phyloP scores from a whole-genome alignment of 257 asterid genomes.

The Solanum rostratum region DNA sequence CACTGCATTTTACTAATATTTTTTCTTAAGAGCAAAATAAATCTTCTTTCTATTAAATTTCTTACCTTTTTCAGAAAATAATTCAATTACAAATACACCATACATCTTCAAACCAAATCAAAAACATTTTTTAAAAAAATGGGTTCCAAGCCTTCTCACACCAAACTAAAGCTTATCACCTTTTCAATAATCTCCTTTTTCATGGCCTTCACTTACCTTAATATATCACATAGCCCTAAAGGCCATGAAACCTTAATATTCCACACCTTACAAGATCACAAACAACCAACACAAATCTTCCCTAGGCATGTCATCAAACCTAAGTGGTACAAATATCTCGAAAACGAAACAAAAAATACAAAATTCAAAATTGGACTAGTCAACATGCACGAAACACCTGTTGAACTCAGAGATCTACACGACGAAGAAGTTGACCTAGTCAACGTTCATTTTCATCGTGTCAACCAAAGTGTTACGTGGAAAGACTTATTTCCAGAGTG shows the following conservation, averaged over 20 bases:
- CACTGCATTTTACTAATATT: neutral
- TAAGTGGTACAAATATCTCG: slow-evolving; percentile 20
- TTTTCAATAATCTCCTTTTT: slow-evolving; percentile 11
- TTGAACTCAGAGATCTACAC: neutral
- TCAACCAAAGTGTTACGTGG: slow-evolving; percentile 10
- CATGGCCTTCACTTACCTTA: slow-evolving; percentile 10
- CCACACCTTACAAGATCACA: neutral
- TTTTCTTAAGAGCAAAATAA: neutral
- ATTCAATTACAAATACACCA: neutral
- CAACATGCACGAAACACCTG: neutral
- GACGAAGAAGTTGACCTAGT: neutral
- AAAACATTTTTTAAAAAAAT: neutral
- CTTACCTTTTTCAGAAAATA: neutral
- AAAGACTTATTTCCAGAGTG: slow-evolving; percentile 20
- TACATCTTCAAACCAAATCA: neutral
- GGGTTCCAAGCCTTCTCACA: slow-evolving; percentile 3
- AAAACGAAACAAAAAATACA: neutral
- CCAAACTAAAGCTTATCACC: slow-evolving; percentile 4
- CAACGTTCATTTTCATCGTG: slow-evolving; percentile 7
- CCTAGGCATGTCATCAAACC: slow-evolving; percentile 8
- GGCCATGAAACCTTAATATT: neutral
- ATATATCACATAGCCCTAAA: slow-evolving; percentile 7
- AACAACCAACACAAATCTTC: neutral
- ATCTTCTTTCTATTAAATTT: neutral
- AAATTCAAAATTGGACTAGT: slow-evolving; percentile 27